Evolutionary conservation across 1,284 basidiomycete genomes (phyloP).

Genomic region (Ganoderma lucidum): DNA sequence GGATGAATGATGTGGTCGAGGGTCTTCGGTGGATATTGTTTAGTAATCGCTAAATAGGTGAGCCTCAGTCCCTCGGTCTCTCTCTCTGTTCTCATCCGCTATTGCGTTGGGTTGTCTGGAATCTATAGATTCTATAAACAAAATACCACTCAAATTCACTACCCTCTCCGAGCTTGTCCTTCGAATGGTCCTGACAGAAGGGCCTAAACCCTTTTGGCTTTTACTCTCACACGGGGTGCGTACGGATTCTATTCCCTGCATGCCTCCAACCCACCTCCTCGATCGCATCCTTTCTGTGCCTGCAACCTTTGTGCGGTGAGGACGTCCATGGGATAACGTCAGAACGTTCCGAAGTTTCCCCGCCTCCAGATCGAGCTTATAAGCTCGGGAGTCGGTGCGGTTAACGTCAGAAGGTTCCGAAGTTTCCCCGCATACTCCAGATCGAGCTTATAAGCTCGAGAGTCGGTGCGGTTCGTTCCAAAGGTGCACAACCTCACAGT

Average conservation of each 20-base stretch:
- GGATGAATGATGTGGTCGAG: slow-evolving; percentile 37
- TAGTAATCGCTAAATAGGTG: slow-evolving; percentile 37
- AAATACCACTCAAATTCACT: slow-evolving; percentile 1
- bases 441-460: slow-evolving; percentile 9
- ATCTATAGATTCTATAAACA: neutral
- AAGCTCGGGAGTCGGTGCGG: slow-evolving; percentile 1
- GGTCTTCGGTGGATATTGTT: slow-evolving; percentile 42
- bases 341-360: slow-evolving; percentile 22
- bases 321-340: slow-evolving; percentile 8
- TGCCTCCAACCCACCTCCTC: neutral
- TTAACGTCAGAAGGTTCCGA: slow-evolving; percentile 13
- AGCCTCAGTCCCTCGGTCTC: neutral
- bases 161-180: neutral
- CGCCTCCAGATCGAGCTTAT: slow-evolving; percentile 9
- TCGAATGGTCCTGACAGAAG: neutral
- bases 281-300: neutral
- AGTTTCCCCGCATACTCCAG: slow-evolving; percentile 17
- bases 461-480: neutral
- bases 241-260: neutral
- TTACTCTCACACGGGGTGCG: neutral
- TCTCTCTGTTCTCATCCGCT: slow-evolving; percentile 7
- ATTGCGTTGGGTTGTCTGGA: neutral
- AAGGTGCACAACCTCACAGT: neutral
- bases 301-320: neutral
- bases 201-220: neutral